Evolutionary conservation across 495 filamentous ascomycete genomes (phyloP).

Genomic region (Bacidia gigantensis): DNA sequence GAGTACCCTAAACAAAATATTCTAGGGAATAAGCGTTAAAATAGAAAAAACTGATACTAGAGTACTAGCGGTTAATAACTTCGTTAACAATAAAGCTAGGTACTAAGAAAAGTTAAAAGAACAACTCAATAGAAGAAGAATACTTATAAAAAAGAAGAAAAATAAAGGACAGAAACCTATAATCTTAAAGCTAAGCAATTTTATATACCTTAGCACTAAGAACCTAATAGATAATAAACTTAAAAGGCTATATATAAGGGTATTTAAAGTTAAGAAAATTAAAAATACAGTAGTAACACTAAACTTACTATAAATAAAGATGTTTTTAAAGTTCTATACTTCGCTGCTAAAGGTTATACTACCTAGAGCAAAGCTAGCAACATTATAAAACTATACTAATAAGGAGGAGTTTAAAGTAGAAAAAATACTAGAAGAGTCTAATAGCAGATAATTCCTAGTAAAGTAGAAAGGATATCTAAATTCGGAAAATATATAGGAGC

Average conservation of each 20-base stretch:
- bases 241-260: neutral
- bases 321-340: neutral
- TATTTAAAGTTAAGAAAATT: neutral
- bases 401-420: neutral
- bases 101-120: neutral
- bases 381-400: slow-evolving; percentile 3
- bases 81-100: neutral
- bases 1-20: neutral
- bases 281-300: neutral
- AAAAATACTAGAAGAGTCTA: neutral
- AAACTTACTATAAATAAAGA: neutral
- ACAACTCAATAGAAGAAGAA: neutral
- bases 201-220: neutral
- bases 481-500: neutral
- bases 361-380: neutral
- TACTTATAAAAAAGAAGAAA: neutral
- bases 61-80: neutral
- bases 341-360: neutral
- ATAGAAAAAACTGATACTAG: neutral
- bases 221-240: neutral
- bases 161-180: neutral
- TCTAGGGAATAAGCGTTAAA: neutral
- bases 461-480: neutral
- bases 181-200: neutral
- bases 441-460: neutral